Percentiles rank a stretch among this genome's conserved stretches.
These are phyloP conservation scores for Lactarius sp. DNA, from an alignment of 768 basidiomycete species.

Conservation along the genomic window DNA sequence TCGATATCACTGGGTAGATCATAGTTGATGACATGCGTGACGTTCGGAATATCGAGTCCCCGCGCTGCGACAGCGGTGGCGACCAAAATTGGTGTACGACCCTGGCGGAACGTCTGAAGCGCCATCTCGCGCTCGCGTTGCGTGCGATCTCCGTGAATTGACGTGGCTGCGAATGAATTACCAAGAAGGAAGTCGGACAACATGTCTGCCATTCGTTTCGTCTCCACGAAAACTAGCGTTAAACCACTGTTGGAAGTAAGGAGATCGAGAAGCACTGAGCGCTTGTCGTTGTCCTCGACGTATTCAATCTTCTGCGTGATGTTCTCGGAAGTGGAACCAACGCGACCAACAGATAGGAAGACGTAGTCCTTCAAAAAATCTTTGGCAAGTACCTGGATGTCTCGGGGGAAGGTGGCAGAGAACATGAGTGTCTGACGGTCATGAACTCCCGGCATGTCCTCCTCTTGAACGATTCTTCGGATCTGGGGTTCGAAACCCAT, in stretches of 20 bases:
- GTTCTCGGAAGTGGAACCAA: slow-evolving; percentile 98
- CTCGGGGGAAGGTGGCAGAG: slow-evolving; percentile 97
- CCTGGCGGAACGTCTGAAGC: slow-evolving; percentile 90
- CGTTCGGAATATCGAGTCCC: slow-evolving; percentile 98
- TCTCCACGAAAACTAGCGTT: slow-evolving; percentile 97
- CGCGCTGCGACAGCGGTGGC: slow-evolving; percentile 98
- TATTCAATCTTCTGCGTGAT: slow-evolving; percentile 99
- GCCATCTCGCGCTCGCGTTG: slow-evolving; percentile 98
- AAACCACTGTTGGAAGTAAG: slow-evolving; percentile 81
- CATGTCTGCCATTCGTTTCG: slow-evolving; percentile 99
- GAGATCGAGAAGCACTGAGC: slow-evolving; percentile 92
- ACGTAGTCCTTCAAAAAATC: slow-evolving; percentile 99
- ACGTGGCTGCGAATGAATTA: slow-evolving; percentile 83
- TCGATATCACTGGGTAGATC: slow-evolving; percentile 97
- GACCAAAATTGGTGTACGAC: slow-evolving; percentile 92
- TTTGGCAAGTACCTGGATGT: slow-evolving; percentile 94
- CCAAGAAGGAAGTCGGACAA: slow-evolving; percentile 90
- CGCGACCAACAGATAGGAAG: slow-evolving; percentile 97
- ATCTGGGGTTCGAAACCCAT: slow-evolving; percentile 99
- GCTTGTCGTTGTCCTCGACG: slow-evolving; percentile 96
- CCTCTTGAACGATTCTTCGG: slow-evolving; percentile 93
- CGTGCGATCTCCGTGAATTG: slow-evolving; percentile 96
- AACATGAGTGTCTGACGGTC: slow-evolving; percentile 99
- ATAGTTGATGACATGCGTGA: slow-evolving; percentile 98
- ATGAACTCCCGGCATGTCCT: slow-evolving; percentile 93